These are phyloP conservation scores for Symbiodinium natans DNA, from an alignment of 73 alveolate genomes.

Conservation along the genomic window DNA sequence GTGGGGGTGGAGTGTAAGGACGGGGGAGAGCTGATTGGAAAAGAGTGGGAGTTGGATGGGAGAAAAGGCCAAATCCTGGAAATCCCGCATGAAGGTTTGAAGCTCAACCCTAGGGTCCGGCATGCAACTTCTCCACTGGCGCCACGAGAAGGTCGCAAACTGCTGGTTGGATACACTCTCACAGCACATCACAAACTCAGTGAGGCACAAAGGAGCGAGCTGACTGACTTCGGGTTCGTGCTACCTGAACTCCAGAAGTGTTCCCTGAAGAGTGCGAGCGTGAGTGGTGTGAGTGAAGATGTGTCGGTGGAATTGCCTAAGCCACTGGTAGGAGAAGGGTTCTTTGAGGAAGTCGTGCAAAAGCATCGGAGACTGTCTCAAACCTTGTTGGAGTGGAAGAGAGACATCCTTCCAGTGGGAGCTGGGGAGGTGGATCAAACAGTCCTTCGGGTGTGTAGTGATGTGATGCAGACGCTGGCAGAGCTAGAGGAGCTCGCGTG, in stretches of 20 bases:
- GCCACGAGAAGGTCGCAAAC: background rate
- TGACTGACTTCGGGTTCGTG: background rate
- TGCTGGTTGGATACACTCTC: background rate
- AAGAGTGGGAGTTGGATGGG: background rate
- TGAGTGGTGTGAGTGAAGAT: background rate
- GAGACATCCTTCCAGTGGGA: no score
- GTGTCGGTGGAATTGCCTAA: background rate
- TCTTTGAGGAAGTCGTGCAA: background rate
- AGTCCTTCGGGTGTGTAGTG: background rate
- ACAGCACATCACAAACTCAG: background rate
- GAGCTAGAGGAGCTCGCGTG: background rate
- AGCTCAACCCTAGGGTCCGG: background rate
- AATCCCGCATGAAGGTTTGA: background rate
- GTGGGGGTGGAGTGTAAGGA: background rate
- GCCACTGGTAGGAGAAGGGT: background rate
- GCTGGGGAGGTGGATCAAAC: background rate
- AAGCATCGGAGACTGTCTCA: background rate
- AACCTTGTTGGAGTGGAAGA: background rate
- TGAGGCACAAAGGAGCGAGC: background rate
- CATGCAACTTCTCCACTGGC: background rate
- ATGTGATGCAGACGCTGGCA: background rate
- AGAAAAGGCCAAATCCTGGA: background rate
- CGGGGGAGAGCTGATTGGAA: background rate
- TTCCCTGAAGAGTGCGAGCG: background rate
- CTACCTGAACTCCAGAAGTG: background rate